A percentile compares a stretch with the other conserved stretches of the same genome.
These are phyloP conservation scores for Rubus idaeus DNA, from an alignment of 306 rosid genomes.

Conservation along the genomic window DNA sequence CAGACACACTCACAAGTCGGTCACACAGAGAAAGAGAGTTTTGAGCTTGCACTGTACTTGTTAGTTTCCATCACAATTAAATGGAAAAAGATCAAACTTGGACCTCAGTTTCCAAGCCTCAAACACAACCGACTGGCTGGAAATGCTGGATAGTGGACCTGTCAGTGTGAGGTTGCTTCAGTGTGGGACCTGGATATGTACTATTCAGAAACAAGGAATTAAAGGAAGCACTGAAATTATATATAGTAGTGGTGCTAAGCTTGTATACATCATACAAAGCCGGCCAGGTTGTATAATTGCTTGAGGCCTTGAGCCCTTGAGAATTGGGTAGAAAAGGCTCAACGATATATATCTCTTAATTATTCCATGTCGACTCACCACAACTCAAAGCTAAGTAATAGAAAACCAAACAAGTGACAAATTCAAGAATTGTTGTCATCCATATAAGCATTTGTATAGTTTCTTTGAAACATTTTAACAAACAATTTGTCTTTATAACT, in stretches of 20 bases:
- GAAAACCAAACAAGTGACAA: too few relatives aligned
- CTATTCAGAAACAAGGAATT: constrained; percentile 12
- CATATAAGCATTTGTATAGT: not conserved
- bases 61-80: constrained; percentile 29
- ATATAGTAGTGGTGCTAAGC: not conserved
- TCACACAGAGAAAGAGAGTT: constrained; percentile 19
- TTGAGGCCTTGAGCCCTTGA: too few relatives aligned
- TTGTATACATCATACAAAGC: not conserved
- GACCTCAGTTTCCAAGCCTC: constrained; percentile 25
- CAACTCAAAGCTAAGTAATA: too few relatives aligned
- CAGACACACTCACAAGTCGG: not conserved
- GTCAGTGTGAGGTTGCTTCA: constrained; percentile 27
- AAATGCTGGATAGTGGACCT: constrained; percentile 16
- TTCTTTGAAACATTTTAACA: not conserved
- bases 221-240: not conserved
- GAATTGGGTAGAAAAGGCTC: not conserved
- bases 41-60: constrained; percentile 6
- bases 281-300: not conserved
- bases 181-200: constrained; percentile 49
- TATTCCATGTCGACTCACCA: too few relatives aligned
- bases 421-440: too few relatives aligned
- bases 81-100: constrained; percentile 15
- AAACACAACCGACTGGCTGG: constrained; percentile 33
- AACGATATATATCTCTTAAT: too few relatives aligned
- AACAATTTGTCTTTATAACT: too few relatives aligned